Base-by-base conservation (phyloP, 1,284 basidiomycete genomes). In the Coniferiporia weirii region DNA sequence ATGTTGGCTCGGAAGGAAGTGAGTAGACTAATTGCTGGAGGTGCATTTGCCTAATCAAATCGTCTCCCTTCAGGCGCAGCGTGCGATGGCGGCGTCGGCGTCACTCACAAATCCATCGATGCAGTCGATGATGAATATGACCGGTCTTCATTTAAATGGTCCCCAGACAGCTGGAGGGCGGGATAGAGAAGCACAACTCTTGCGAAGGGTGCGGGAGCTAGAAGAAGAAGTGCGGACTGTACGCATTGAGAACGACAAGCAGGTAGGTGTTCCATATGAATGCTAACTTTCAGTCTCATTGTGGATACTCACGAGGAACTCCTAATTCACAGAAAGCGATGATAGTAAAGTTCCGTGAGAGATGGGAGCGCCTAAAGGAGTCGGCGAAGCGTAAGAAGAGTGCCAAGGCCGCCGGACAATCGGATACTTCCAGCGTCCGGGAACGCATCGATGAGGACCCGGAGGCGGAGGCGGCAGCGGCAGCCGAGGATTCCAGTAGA, bases 301-400 rank as follows among this genome's bases (percentile, higher is more conserved):
- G 17, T 53, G 50, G 19, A 19, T 50, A 19, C 40, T 62, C 60
- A 57, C 67, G 63, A 22, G 67, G 44, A 64, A n/a, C 34, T 58
- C 51, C 57, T 49, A 60, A 57, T 46, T 61, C 62, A 64, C 72
- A 94, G 91, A 87, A 87, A 82, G 78, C 81, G 13, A 89, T 92
- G 79, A 87, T 93, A 63, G 79, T 81, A 15, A 89, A 90, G 67
- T 95, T 92, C 75, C 84, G 87, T 50, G 91, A 89, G 69, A 79
- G 89, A 60, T 94, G 92, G 87, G 90, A 93, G 66, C 92, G 91
- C 70, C 75, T 95, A 63, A 95, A 95, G 70, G 85, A 90, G 64
- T 88, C 86, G 32, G 88, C 91, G 13, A 89, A 86, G 69, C 84
- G 86, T 60, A 94, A 94, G 75, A 91, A 91, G 70, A 89, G 91